These are phyloP conservation scores for Saccharomyces hybrid DNA, from an alignment of 1,139 yeast species.

Conservation along the genomic window DNA sequence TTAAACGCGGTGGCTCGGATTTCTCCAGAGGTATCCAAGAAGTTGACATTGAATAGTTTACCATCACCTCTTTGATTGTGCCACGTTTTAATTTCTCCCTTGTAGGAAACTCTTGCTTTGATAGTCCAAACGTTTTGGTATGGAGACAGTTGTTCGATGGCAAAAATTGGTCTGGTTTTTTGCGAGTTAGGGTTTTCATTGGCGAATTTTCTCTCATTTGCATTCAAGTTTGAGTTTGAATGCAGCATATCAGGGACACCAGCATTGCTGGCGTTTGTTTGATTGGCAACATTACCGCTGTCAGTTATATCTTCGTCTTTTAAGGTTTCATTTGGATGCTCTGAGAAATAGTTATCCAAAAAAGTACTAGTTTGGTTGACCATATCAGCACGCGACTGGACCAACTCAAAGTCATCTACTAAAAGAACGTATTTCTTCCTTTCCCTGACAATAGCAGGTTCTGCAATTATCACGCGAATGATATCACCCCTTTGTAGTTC, in stretches of 20 bases:
- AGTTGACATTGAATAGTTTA: constrained; percentile 76
- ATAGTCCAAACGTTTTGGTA: constrained; percentile 88
- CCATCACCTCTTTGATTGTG: constrained; percentile 84
- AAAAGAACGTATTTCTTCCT: constrained; percentile 49
- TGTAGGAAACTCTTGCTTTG: constrained; percentile 82
- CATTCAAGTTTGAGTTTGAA: constrained; percentile 3
- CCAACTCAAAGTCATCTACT: constrained; percentile 45
- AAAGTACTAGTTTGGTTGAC: constrained; percentile 36
- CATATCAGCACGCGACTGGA: constrained; percentile 37
- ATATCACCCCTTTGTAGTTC: constrained; percentile 40
- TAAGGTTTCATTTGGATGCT: constrained; percentile 44
- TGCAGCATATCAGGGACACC: background rate
- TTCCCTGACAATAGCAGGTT: constrained; percentile 32
- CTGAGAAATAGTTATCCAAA: constrained; percentile 46
- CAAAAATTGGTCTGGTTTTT: constrained; percentile 41
- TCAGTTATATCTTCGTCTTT: constrained; percentile 26
- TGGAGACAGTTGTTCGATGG: constrained; percentile 86
- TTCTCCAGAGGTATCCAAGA: constrained; percentile 92
- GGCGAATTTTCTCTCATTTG: constrained; percentile 6
- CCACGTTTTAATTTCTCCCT: constrained; percentile 85
- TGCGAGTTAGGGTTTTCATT: constrained; percentile 19
- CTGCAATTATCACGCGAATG: constrained; percentile 26
- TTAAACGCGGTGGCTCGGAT: constrained; percentile 94
- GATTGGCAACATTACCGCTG: background rate
- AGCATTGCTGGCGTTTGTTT: background rate